A percentile compares a stretch with the other conserved stretches of the same genome.
These are phyloP conservation scores for Fusarium compactum DNA, from an alignment of 2,329 filamentous ascomycete genomes.

Conservation along the genomic window DNA sequence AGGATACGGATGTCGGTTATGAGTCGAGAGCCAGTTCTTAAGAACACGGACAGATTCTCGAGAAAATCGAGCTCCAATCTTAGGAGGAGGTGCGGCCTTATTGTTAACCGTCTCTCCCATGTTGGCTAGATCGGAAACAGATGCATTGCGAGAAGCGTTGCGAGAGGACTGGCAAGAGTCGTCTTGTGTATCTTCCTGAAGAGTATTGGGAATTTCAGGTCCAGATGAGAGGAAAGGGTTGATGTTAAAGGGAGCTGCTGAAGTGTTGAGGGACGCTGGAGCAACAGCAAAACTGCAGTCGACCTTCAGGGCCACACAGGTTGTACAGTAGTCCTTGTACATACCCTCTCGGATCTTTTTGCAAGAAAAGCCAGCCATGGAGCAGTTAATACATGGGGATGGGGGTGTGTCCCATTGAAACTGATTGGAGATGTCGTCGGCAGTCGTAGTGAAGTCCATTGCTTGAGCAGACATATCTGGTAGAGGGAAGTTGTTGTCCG, in stretches of 20 bases:
- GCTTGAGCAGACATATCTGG: conserved; percentile 49
- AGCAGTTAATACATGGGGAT: conserved; percentile 65
- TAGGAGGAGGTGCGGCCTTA: conserved; percentile 59
- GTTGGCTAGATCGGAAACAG: conserved; percentile 47
- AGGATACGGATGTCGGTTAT: conserved; percentile 87
- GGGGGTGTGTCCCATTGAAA: conserved; percentile 58
- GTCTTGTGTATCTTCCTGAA: conserved; percentile 44
- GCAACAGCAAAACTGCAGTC: conserved; percentile 67
- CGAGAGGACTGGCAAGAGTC: conserved; percentile 44
- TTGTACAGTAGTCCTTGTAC: conserved; percentile 71
- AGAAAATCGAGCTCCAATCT: conserved; percentile 81
- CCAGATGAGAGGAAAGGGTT: conserved; percentile 62
- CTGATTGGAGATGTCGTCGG: conserved; percentile 28
- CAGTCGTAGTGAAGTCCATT: conserved; percentile 45
- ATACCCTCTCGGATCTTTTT: conserved; percentile 71
- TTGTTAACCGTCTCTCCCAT: conserved; percentile 45
- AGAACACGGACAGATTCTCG: conserved; percentile 82
- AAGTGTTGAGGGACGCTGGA: conserved; percentile 51
- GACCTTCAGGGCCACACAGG: conserved; percentile 69
- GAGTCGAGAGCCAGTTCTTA: conserved; percentile 85
- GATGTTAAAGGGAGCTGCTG: conserved; percentile 55
- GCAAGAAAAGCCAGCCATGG: conserved; percentile 66
- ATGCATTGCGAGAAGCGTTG: conserved; percentile 46
- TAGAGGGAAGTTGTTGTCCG: conserved; percentile 53
- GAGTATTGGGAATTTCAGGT: conserved; percentile 56